Conservation (phyloP, 148 eudicot species). For the Fallopia convolvulus region DNA sequence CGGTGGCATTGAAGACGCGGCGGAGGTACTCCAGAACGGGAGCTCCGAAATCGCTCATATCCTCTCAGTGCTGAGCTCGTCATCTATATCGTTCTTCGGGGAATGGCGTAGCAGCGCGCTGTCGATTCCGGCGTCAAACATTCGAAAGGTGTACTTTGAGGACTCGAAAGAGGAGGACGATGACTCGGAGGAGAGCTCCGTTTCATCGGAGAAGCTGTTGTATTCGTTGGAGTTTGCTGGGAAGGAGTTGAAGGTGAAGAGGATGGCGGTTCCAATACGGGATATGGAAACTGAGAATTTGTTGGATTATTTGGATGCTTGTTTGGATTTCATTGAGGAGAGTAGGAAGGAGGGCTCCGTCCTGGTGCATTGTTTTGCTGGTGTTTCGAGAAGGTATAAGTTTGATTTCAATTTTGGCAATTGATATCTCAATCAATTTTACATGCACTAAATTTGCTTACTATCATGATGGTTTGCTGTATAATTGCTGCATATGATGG, state of each 20-base stretch:
- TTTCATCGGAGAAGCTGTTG: constrained; percentile 38
- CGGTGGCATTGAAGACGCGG: constrained; percentile 64
- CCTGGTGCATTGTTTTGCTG: constrained; percentile 85
- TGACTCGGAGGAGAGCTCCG: constrained; percentile 23
- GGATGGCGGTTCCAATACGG: constrained; percentile 81
- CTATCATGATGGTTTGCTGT: background rate
- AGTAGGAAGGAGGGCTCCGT: constrained; percentile 49
- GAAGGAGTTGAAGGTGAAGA: constrained; percentile 79
- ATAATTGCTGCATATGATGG: background rate
- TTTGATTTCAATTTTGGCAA: background rate
- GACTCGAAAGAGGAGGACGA: constrained; percentile 14
- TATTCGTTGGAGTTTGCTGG: constrained; percentile 78
- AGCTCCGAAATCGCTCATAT: constrained; percentile 55
- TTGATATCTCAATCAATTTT: background rate
- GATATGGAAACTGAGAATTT: constrained; percentile 85
- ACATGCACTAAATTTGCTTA: background rate
- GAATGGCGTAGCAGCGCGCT: constrained; percentile 61
- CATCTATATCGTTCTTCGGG: constrained; percentile 64
- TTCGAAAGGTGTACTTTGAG: constrained; percentile 26
- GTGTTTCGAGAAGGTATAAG: constrained; percentile 75
- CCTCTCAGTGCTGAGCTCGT: constrained; percentile 65
- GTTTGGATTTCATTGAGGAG: constrained; percentile 74
- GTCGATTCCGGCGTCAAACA: constrained; percentile 55
- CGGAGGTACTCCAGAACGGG: constrained; percentile 56
- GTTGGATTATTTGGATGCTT: constrained; percentile 87